Conservation (phyloP, 2,329 filamentous ascomycete genomes). For the Nannizzia gypsea region DNA sequence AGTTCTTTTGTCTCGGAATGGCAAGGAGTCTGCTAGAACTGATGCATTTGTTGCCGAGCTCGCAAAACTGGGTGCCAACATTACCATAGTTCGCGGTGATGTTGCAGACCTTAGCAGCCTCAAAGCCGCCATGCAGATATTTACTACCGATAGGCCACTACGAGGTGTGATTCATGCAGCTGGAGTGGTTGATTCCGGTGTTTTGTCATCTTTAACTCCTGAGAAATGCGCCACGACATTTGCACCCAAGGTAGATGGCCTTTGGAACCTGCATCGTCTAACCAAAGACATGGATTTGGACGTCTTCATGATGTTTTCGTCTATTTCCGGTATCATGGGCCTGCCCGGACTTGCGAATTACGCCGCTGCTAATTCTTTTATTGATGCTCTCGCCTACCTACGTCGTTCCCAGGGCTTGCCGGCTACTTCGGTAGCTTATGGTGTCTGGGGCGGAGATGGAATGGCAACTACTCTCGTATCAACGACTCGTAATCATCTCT, state of each 20-base stretch:
- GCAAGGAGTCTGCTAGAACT: slow-evolving; percentile 9
- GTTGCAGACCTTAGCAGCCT: slow-evolving; percentile 10
- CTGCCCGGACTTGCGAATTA: slow-evolving; percentile 9
- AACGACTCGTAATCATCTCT: slow-evolving; percentile 1
- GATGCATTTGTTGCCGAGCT: slow-evolving; percentile 1
- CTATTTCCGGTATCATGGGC: slow-evolving; percentile 8
- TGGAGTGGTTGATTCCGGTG: slow-evolving; percentile 8
- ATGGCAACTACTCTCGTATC: neutral
- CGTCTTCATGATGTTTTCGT: slow-evolving; percentile 16
- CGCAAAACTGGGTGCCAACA: slow-evolving; percentile 10
- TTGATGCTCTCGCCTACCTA: slow-evolving; percentile 12
- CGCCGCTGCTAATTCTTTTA: slow-evolving; percentile 10
- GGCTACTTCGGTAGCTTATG: slow-evolving; percentile 1
- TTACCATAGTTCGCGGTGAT: slow-evolving; percentile 11
- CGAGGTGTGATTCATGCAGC: slow-evolving; percentile 8
- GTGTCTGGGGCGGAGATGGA: slow-evolving; percentile 1
- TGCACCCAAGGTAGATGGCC: slow-evolving; percentile 20
- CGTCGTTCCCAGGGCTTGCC: slow-evolving; percentile 10
- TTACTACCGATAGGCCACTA: neutral
- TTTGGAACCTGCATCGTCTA: slow-evolving; percentile 17
- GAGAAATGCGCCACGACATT: slow-evolving; percentile 13
- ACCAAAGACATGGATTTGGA: slow-evolving; percentile 11
- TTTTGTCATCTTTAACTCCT: neutral
- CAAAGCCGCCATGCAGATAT: slow-evolving; percentile 2
- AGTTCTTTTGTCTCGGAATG: slow-evolving; percentile 21